Percentiles rank a stretch among this genome's conserved stretches.
Evolutionary conservation across 345 rosid species (phyloP).

Genomic region (Aethionema arabicum): DNA sequence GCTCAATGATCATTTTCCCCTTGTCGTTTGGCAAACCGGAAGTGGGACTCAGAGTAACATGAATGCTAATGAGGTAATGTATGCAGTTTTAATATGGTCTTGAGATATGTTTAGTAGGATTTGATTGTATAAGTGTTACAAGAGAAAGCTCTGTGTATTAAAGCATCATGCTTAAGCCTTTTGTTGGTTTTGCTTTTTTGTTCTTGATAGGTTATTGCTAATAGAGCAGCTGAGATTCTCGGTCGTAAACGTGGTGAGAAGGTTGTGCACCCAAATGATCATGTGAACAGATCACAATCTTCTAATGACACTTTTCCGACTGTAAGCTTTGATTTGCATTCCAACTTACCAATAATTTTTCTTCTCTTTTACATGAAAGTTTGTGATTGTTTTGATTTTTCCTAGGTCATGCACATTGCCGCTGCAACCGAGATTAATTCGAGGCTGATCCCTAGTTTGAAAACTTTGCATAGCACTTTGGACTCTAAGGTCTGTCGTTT

Average conservation of each 20-base stretch:
- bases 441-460: constrained; percentile 75
- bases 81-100: neutral
- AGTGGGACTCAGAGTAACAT: constrained; percentile 99
- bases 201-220: constrained; percentile 78
- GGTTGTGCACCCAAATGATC: constrained; percentile 95
- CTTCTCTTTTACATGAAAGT: neutral
- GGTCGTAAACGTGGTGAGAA: constrained; percentile 87
- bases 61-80: constrained; percentile 94
- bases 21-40: constrained; percentile 98
- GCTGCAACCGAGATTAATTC: constrained; percentile 87
- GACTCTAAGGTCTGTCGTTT: constrained; percentile 64
- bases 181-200: neutral
- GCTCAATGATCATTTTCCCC: constrained; percentile 82
- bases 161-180: no score
- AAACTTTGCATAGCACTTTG: constrained; percentile 63
- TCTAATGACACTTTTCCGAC: constrained; percentile 98
- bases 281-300: constrained; percentile 92
- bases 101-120: neutral
- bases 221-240: constrained; percentile 95
- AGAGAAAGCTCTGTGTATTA: neutral
- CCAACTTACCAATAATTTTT: neutral
- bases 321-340: constrained; percentile 45
- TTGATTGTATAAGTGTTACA: neutral
- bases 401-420: constrained; percentile 97
- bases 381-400: constrained; percentile 18